Base-by-base conservation (phyloP, 2,329 filamentous ascomycete species). In the Aspergillus carbonarius region DNA sequence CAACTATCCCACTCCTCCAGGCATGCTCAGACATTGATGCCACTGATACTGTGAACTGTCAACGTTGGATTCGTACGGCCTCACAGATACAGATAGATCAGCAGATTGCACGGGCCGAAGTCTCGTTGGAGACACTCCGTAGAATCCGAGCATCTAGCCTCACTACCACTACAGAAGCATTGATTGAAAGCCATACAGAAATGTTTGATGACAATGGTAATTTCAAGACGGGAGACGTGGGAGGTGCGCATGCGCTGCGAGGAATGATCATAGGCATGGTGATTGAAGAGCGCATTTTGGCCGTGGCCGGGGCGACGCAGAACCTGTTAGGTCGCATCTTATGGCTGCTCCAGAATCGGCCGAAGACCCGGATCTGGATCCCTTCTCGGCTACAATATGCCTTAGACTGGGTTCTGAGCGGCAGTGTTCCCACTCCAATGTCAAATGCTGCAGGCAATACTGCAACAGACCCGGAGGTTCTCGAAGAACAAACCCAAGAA, bases 181-280 rank as follows among this genome's bases (percentile, higher is more conserved):
- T 48, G 15, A 48, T 48, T 10, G 8, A 18, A 3, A 48, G 25
- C 10, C 44, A 48, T 15, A 7, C 25, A 20, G 37, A 44, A 0
- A 68, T 82, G 3, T 61, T 82, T 1, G n/a, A 18, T 4, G 50
- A 51, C 1, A 53, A 63, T 5, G 57, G 55, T 12, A 25, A 32
- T 1, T 57, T 69, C 3, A 46, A 54, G 3, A 20, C 18, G 1
- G 35, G 35, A 3, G n/a, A 27, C 5, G 12, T 34, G 20, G 12
- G 42, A 25, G 15, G 68, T 0, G 63, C 70, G 4, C 68, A 69
- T 0, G 65, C 69, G 7, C 57, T 82, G 1, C 68, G 72, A 0
- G 78, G 76, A 0, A 71, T 83, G n/a, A 69, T 81, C 2, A 60
- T 80, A 3, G 74, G 75, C 13, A 80, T 83, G 77, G 77, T 81